Percentiles rank a stretch among this genome's conserved stretches.
Evolutionary conservation across 352 stramenopile species (phyloP).

Genomic region (Globisporangium uncinulatum): DNA sequence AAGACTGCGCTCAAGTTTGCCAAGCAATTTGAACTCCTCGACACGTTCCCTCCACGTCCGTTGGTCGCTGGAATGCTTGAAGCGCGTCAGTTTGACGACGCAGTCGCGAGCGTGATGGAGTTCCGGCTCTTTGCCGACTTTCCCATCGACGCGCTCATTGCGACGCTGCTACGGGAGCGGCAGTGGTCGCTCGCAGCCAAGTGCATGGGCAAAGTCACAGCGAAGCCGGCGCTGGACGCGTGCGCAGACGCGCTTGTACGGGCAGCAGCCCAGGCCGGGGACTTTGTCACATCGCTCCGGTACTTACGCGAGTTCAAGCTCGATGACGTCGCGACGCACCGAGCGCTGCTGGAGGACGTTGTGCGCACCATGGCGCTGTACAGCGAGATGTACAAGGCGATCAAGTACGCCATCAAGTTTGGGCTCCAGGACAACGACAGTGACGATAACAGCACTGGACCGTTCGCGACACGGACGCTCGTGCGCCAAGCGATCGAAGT

Average conservation of each 20-base stretch:
- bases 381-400: conserved; percentile 82
- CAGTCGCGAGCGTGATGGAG: conserved; percentile 69
- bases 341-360: conserved; percentile 41
- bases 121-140: conserved; percentile 67
- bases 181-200: conserved; percentile 73
- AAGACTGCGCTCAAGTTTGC: conserved; percentile 70
- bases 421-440: conserved; percentile 33
- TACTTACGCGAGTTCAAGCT: conserved; percentile 82
- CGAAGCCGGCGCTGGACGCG: conserved; percentile 40
- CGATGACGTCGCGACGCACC: conserved; percentile 28
- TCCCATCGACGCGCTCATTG: conserved; percentile 51
- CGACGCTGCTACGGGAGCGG: conserved; percentile 57
- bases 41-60: conserved; percentile 56
- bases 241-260: conserved; percentile 45
- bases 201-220: conserved; percentile 72
- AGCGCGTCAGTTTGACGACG: conserved; percentile 59
- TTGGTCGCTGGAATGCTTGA: conserved; percentile 71
- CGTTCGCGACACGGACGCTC: conserved; percentile 26
- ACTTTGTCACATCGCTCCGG: conserved; percentile 61
- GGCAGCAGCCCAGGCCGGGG: conserved; percentile 44
- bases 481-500: conserved; percentile 53
- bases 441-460: conserved; percentile 14
- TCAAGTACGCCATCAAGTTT: conserved; percentile 88
- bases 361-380: conserved; percentile 65
- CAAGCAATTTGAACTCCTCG: conserved; percentile 73